phyloP scores from a whole-genome alignment of 257 asterid genomes.

The Ehretia macrophylla region DNA sequence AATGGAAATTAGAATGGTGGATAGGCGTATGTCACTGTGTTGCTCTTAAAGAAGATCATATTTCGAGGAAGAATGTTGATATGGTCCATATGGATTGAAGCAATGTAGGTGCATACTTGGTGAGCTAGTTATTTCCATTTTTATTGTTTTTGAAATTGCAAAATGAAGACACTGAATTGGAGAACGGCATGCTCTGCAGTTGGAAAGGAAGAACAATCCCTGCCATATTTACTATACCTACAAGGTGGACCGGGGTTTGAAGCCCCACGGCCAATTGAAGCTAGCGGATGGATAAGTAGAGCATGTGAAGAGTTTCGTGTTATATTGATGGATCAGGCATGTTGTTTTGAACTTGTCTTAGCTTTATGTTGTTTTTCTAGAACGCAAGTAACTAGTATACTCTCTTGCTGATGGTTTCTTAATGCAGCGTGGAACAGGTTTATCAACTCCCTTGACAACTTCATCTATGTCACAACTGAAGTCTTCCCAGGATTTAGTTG shows the following conservation, averaged over 20 bases:
- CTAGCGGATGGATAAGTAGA: slow-evolving; percentile 89
- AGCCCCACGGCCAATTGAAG: slow-evolving; percentile 77
- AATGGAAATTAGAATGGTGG: too few relatives aligned
- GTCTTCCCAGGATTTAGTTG: slow-evolving; percentile 57
- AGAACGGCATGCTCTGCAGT: neutral
- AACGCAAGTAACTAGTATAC: neutral
- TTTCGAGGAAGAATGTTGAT: too few relatives aligned
- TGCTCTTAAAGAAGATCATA: too few relatives aligned
- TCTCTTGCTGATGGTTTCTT: slow-evolving; percentile 30
- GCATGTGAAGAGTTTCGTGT: slow-evolving; percentile 90
- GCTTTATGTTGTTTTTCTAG: neutral
- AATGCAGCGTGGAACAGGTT: slow-evolving; percentile 93
- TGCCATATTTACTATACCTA: slow-evolving; percentile 2
- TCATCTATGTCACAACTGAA: slow-evolving; percentile 81
- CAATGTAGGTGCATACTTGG: too few relatives aligned
- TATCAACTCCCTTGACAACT: slow-evolving; percentile 75
- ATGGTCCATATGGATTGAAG: too few relatives aligned
- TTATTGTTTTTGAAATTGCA: too few relatives aligned
- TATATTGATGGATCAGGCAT: slow-evolving; percentile 92
- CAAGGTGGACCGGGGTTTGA: slow-evolving; percentile 36
- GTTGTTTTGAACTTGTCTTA: slow-evolving; percentile 13
- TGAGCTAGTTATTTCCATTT: too few relatives aligned
- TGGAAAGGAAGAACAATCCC: slow-evolving; percentile 1
- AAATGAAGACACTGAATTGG: too few relatives aligned
- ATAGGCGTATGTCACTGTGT: too few relatives aligned